Evolutionary conservation across 2,329 filamentous ascomycete species (phyloP).

Genomic region (Neospermospora avenae): DNA sequence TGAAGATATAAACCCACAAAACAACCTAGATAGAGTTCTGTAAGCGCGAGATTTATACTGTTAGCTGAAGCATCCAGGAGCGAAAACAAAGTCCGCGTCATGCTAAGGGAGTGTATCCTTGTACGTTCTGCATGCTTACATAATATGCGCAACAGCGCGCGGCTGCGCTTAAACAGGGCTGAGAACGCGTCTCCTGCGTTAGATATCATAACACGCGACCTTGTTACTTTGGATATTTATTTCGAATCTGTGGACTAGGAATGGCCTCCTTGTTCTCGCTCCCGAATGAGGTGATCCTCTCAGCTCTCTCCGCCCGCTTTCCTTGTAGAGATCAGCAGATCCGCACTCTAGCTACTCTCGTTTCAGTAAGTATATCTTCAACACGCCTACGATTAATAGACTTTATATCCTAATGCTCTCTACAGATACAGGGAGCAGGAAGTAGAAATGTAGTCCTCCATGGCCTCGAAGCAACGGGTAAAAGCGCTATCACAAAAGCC

Average conservation of each 20-base stretch:
- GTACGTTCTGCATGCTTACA: constrained; percentile 15
- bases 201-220: not conserved
- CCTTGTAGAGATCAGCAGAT: constrained; percentile 59
- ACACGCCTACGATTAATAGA: not conserved
- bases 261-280: constrained; percentile 47
- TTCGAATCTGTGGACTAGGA: not conserved
- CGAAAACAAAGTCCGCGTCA: not conserved
- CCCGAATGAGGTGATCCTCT: constrained; percentile 49
- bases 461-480: constrained; percentile 83
- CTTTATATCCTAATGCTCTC: not conserved
- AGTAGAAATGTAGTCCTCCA: constrained; percentile 67
- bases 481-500: constrained; percentile 65
- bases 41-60: not conserved
- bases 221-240: not conserved
- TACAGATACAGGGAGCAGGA: constrained; percentile 18
- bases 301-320: constrained; percentile 46
- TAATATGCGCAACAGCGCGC: not conserved
- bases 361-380: constrained; percentile 37
- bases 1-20: too few relatives aligned
- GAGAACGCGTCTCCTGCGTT: not conserved
- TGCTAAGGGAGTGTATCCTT: not conserved
- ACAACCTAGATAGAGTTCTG: too few relatives aligned
- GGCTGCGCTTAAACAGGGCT: not conserved
- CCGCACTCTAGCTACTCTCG: constrained; percentile 52
- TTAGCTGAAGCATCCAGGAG: not conserved